Base-by-base conservation (phyloP, 441 rosid genomes). In the Populus hybrid region DNA sequence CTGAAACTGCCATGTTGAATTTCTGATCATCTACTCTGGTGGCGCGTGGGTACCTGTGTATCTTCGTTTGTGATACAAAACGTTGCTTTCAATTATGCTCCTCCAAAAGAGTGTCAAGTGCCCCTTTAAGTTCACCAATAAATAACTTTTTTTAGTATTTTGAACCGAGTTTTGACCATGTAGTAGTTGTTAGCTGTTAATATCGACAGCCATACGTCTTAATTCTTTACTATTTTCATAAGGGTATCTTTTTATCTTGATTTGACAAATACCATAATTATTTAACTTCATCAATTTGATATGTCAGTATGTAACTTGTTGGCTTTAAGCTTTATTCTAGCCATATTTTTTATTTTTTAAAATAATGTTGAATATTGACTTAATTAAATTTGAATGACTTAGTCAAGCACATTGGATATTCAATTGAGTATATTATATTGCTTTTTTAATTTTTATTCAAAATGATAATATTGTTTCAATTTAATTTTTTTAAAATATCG, bases 1-100 rank as follows among this genome's bases (percentile, higher is more conserved):
- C 72, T 66, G 76, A 67, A 46, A 68, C 79, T 61, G 81, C 70
- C 81, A 36, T 21, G 76, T 74, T 76, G 78, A 42, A 34, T 75
- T 30, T 73, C 71, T 73, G 78, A 42, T 40, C 76, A 70, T 69
- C 8, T 54, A 35, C 20, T 21, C 68, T 8, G 81, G 73, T 72
- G 86, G 76, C 69, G 76, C 70, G 69, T 68, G 72, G 79, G 64
- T 30, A 68, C 35, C 72, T 32, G 67, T 24, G 35, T 35, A 59
- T 23, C 34, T 67, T 4, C 54, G 4, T 36, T 42, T 12, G 14
- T n/a, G 64, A 46, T 8, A 5, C 69, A 74, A 78, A 42, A 35
- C 5, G 34, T 72, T 63, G 42, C 81, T 78, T 66, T 73, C 73
- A 76, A 69, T 32, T 63, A 7, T n/a, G 20, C 5, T 54, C 10